Evolutionary conservation across 2,329 filamentous ascomycete species (phyloP).

Genomic region (Aschersonia sp.): DNA sequence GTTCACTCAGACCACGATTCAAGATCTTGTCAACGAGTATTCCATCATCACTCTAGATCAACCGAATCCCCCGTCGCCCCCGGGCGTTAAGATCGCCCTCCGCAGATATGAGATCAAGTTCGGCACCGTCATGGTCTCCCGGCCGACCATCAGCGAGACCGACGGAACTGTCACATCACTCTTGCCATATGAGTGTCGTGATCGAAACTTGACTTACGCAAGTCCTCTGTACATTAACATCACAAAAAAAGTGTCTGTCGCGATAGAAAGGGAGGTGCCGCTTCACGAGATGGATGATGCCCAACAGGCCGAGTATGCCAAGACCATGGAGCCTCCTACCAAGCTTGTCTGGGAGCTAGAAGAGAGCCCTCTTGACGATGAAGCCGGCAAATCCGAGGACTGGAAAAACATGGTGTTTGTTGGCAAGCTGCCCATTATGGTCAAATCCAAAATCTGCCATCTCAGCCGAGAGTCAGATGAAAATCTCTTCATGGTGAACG

Average conservation of each 20-base stretch:
- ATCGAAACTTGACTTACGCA: slow-evolving; percentile 92
- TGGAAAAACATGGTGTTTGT: slow-evolving; percentile 71
- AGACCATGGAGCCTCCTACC: slow-evolving; percentile 42
- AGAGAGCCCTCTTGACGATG: slow-evolving; percentile 32
- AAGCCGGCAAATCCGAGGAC: slow-evolving; percentile 35
- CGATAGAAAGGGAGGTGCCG: slow-evolving; percentile 57
- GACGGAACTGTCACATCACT: slow-evolving; percentile 78
- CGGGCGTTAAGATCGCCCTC: slow-evolving; percentile 69
- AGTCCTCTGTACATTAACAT: slow-evolving; percentile 84
- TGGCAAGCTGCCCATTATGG: slow-evolving; percentile 92
- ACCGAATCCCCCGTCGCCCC: slow-evolving; percentile 61
- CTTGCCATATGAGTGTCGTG: slow-evolving; percentile 84
- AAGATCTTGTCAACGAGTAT: slow-evolving; percentile 87
- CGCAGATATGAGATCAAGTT: slow-evolving; percentile 94
- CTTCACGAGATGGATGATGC: slow-evolving; percentile 54
- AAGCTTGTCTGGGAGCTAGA: slow-evolving; percentile 48
- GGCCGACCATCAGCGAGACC: slow-evolving; percentile 82
- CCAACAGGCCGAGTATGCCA: slow-evolving; percentile 38
- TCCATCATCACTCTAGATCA: slow-evolving; percentile 87
- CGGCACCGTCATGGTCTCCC: slow-evolving; percentile 74
- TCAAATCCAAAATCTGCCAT: slow-evolving; percentile 93
- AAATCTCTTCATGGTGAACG: slow-evolving; percentile 78
- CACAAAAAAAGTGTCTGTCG: slow-evolving; percentile 69
- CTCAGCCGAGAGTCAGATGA: slow-evolving; percentile 72
- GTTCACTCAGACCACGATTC: slow-evolving; percentile 86